Conservation (phyloP, 2,329 filamentous ascomycete genomes). For the Pyricularia sp. region DNA sequence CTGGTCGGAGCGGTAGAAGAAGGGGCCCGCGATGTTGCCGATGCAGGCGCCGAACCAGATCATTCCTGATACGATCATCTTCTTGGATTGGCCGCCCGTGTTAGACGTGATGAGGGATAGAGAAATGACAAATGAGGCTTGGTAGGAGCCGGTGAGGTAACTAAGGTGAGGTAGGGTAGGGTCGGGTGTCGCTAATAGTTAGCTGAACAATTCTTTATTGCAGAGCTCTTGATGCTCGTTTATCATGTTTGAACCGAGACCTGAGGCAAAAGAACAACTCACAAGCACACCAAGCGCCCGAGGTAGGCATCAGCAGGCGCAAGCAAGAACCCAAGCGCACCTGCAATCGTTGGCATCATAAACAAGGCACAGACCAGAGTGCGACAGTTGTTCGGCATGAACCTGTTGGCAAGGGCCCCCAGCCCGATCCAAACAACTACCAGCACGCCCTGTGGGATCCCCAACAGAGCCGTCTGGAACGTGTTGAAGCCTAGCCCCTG, state of each 20-base stretch:
- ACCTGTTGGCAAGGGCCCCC: slow-evolving; percentile 26
- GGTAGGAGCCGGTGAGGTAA: slow-evolving; percentile 26
- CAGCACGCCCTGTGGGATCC: slow-evolving; percentile 27
- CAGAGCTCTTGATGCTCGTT: background rate
- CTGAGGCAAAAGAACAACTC: background rate
- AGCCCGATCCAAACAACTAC: slow-evolving; percentile 30
- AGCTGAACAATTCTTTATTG: slow-evolving; percentile 2
- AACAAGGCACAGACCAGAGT: slow-evolving; percentile 45
- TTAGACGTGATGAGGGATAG: slow-evolving; percentile 39
- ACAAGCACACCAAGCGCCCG: slow-evolving; percentile 46
- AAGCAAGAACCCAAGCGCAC: slow-evolving; percentile 47
- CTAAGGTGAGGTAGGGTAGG: no score
- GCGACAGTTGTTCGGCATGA: slow-evolving; percentile 34
- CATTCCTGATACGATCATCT: slow-evolving; percentile 53
- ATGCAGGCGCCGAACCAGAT: slow-evolving; percentile 51
- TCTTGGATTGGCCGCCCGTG: slow-evolving; percentile 49
- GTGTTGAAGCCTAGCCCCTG: slow-evolving; percentile 43
- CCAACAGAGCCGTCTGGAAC: slow-evolving; percentile 25
- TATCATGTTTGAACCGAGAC: no score
- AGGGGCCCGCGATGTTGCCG: slow-evolving; percentile 52
- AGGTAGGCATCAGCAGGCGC: slow-evolving; percentile 38
- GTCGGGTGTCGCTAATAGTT: background rate
- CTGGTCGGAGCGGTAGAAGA: slow-evolving; percentile 51
- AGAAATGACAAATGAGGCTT: slow-evolving; percentile 28
- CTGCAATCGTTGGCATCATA: slow-evolving; percentile 49